phyloP scores from a whole-genome alignment of 225 moss, liverwort and hornwort species.

The Lunularia cruciata region DNA sequence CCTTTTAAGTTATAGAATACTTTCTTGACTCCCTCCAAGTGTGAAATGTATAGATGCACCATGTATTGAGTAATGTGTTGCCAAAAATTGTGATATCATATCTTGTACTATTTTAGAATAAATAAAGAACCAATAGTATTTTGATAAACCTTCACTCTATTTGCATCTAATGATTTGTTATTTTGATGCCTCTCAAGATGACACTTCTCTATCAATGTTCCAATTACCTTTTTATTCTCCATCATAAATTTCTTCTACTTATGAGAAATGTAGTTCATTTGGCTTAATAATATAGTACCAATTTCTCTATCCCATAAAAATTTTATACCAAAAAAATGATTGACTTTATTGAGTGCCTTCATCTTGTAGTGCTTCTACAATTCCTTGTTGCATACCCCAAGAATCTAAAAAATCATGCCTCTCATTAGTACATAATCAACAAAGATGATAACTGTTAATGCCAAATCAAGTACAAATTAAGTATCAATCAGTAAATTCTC shows the following conservation, averaged over 20 bases:
- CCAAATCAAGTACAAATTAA: neutral
- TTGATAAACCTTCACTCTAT: neutral
- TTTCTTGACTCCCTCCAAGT: neutral
- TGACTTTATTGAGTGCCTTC: neutral
- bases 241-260: neutral
- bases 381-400: neutral
- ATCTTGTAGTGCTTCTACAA: neutral
- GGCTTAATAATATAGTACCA: no score
- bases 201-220: neutral
- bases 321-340: neutral
- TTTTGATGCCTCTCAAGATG: neutral
- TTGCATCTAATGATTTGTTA: neutral
- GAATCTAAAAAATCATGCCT: neutral
- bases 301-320: neutral
- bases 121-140: neutral
- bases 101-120: neutral
- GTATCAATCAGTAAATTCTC: neutral
- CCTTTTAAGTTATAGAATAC: no score
- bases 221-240: neutral
- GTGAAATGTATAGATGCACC: neutral
- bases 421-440: neutral
- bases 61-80: neutral
- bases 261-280: neutral
- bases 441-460: neutral
- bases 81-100: constrained; percentile 1